Percentiles rank a stretch among this genome's conserved stretches.
phyloP scores from a whole-genome alignment of 2,329 filamentous ascomycete species.

The Nothophaeocryptopus gaeumannii region DNA sequence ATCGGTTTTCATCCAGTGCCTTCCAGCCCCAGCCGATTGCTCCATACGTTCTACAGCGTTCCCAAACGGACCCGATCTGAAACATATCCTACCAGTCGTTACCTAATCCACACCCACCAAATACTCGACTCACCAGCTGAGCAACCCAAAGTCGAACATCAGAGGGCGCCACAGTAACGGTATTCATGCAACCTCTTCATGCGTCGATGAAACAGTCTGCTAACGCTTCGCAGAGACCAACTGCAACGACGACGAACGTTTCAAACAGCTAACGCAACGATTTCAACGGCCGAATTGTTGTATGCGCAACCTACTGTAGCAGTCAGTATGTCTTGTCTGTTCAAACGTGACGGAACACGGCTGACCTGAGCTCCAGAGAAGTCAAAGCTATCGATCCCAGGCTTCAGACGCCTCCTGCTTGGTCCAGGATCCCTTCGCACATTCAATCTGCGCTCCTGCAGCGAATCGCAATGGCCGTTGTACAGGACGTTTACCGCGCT shows the following conservation, averaged over 20 bases:
- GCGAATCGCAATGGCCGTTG: conserved; percentile 5
- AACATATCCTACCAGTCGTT: conserved; percentile 11
- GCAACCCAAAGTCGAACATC: conserved; percentile 1
- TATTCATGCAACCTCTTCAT: conserved; percentile 10
- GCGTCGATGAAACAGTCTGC: conserved; percentile 5
- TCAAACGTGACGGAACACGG: background rate
- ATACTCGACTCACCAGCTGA: conserved; percentile 4
- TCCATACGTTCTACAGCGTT: conserved; percentile 1
- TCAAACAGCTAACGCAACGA: background rate
- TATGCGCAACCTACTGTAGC: background rate
- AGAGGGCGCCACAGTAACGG: conserved; percentile 3
- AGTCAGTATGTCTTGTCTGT: background rate
- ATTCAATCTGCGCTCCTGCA: background rate
- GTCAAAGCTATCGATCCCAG: background rate
- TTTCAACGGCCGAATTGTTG: background rate
- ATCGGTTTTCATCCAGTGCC: conserved; percentile 1
- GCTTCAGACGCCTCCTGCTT: background rate
- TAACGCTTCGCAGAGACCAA: background rate
- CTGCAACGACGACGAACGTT: background rate
- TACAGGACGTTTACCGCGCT: background rate
- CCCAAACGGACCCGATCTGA: background rate
- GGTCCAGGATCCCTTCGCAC: conserved; percentile 1
- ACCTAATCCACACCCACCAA: conserved; percentile 9
- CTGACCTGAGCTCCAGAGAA: background rate
- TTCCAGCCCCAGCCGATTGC: conserved; percentile 5